Evolutionary conservation across 164 flowering plant genomes (phyloP).

Genomic region (Tetracentron sinense): DNA sequence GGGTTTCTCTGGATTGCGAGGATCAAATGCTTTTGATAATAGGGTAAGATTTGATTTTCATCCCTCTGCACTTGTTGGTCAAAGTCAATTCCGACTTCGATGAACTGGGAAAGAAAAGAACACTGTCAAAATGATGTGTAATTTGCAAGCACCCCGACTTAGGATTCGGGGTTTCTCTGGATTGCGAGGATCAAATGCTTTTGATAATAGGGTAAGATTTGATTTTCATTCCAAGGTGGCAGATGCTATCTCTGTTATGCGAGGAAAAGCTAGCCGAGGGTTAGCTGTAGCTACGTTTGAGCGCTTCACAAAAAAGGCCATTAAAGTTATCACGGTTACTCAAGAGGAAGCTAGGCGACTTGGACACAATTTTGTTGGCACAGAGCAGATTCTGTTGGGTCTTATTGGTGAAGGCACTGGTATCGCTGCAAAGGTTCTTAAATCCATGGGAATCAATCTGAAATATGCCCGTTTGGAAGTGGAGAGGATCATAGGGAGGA

Average conservation of each 20-base stretch:
- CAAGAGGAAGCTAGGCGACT: slow-evolving; percentile 61
- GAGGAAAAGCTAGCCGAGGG: slow-evolving; percentile 34
- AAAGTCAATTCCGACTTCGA: slow-evolving; percentile 27
- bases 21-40: slow-evolving; percentile 37
- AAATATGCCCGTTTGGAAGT: slow-evolving; percentile 61
- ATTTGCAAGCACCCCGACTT: slow-evolving; percentile 24
- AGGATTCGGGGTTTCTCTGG: slow-evolving; percentile 44
- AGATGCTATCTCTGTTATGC: slow-evolving; percentile 23
- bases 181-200: slow-evolving; percentile 38
- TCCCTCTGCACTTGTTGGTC: slow-evolving; percentile 29
- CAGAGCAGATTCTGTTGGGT: slow-evolving; percentile 56
- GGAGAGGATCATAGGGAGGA: slow-evolving; percentile 55
- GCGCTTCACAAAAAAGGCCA: slow-evolving; percentile 52
- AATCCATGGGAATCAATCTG: slow-evolving; percentile 58
- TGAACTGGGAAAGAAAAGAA: slow-evolving; percentile 41
- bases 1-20: slow-evolving; percentile 49
- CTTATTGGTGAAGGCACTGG: slow-evolving; percentile 69
- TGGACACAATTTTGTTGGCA: slow-evolving; percentile 59
- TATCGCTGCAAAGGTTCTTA: slow-evolving; percentile 57
- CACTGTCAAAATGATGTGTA: slow-evolving; percentile 39
- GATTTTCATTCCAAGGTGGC: slow-evolving; percentile 44
- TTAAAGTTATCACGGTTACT: slow-evolving; percentile 55
- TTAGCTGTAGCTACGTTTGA: slow-evolving; percentile 49
- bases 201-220: slow-evolving; percentile 28
- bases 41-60: slow-evolving; percentile 22